A percentile compares a stretch with the other conserved stretches of the same genome.
phyloP scores from a whole-genome alignment of 2,329 filamentous ascomycete species.

The Gnomoniopsis sp. region DNA sequence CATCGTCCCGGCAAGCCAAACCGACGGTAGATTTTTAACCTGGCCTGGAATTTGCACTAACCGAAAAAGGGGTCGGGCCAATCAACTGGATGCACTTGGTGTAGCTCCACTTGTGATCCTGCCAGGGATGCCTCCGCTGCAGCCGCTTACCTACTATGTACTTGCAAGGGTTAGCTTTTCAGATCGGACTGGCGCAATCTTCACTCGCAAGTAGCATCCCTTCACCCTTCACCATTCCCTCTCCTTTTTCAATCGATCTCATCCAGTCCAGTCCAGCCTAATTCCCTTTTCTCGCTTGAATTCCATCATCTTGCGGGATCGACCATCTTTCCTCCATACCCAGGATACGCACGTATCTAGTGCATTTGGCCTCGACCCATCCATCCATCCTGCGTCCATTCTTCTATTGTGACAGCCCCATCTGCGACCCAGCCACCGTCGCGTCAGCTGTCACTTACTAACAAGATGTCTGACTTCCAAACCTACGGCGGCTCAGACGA shows the following conservation, averaged over 20 bases:
- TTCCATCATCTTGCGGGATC: neutral
- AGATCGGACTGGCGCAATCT: conserved; percentile 1
- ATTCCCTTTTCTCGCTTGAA: neutral
- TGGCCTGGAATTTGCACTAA: neutral
- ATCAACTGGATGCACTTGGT: neutral
- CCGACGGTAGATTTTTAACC: conserved; percentile 14
- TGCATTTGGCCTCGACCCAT: neutral
- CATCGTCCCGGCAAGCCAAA: neutral
- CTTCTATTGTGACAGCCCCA: neutral
- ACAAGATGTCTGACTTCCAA: conserved; percentile 65
- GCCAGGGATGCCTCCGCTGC: neutral
- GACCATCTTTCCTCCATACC: neutral
- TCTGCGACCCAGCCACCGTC: conserved; percentile 8
- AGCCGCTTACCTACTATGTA: too few relatives aligned
- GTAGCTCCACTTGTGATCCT: neutral
- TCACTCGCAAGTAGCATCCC: conserved; percentile 1
- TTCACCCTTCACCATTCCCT: neutral
- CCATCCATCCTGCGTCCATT: neutral
- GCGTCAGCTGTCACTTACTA: conserved; percentile 2
- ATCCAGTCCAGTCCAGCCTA: neutral
- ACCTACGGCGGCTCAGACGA: conserved; percentile 72
- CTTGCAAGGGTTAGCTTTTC: conserved; percentile 1
- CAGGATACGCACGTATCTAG: neutral
- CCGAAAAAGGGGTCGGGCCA: neutral
- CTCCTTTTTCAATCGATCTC: conserved; percentile 4